Percentiles rank a stretch among this genome's conserved stretches.
Conservation (phyloP, 768 basidiomycete species). For the Lentinula edodes region DNA sequence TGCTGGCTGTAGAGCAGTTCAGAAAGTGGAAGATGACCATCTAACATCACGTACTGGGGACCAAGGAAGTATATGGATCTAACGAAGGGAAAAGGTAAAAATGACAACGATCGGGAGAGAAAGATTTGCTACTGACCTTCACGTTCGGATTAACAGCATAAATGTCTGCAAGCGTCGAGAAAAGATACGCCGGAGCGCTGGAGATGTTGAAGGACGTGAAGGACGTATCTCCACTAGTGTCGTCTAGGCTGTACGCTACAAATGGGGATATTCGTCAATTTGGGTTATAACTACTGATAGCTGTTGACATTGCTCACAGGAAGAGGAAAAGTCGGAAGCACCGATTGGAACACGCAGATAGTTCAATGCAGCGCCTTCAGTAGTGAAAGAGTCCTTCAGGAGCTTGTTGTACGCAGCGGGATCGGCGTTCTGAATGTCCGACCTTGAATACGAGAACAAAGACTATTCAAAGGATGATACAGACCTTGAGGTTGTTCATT, state of each 20-base stretch:
- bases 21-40: neutral
- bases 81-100: conserved; percentile 14
- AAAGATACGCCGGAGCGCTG: conserved; percentile 25
- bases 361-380: conserved; percentile 23
- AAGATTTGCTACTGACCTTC: neutral
- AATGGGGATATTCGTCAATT: neutral
- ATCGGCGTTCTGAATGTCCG: conserved; percentile 14
- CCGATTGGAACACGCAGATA: conserved; percentile 27
- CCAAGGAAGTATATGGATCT: conserved; percentile 65
- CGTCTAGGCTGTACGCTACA: conserved; percentile 25
- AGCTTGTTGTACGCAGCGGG: conserved; percentile 20
- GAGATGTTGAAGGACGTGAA: conserved; percentile 22
- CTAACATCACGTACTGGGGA: conserved; percentile 47
- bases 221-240: conserved; percentile 20
- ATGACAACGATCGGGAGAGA: neutral
- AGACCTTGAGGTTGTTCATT: conserved; percentile 7
- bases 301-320: neutral
- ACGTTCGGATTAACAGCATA: conserved; percentile 1
- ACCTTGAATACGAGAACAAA: neutral
- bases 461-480: neutral
- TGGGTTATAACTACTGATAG: neutral
- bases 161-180: conserved; percentile 24
- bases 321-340: conserved; percentile 25
- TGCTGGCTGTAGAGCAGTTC: conserved; percentile 41
- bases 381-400: conserved; percentile 21